phyloP scores from a whole-genome alignment of 345 rosid genomes.

The Physaria fendleri region DNA sequence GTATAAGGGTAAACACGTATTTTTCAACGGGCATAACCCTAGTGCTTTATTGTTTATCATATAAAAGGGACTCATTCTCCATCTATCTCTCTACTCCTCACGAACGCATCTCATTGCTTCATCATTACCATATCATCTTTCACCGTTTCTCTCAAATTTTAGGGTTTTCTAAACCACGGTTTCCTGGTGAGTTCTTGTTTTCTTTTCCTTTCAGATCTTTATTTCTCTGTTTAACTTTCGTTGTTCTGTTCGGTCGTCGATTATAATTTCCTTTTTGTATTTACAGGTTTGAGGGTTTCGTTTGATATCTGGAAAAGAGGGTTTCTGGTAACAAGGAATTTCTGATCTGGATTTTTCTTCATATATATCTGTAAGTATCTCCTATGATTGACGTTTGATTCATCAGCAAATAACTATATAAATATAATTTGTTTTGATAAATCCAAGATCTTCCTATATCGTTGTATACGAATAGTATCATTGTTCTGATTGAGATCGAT shows the following conservation, averaged over 20 bases:
- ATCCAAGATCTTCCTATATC: not conserved
- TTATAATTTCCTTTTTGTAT: not conserved
- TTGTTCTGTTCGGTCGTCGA: not conserved
- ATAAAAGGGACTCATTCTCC: slow-evolving; percentile 4
- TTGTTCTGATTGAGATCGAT: not conserved
- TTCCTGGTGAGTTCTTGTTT: no score
- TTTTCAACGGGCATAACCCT: not conserved
- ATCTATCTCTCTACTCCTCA: slow-evolving; percentile 3
- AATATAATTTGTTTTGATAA: no score
- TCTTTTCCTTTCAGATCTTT: no score
- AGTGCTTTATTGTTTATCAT: slow-evolving; percentile 10
- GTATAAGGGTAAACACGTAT: slow-evolving; percentile 14
- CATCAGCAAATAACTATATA: not conserved
- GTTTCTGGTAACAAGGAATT: not conserved
- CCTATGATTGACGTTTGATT: not conserved
- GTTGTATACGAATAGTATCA: no score
- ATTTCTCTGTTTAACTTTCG: not conserved
- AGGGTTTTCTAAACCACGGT: no score
- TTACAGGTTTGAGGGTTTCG: slow-evolving; percentile 27
- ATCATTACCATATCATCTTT: slow-evolving; percentile 31
- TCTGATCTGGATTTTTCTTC: not conserved
- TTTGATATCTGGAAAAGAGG: slow-evolving; percentile 20
- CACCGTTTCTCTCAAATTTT: slow-evolving; percentile 13
- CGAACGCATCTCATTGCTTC: slow-evolving; percentile 33
- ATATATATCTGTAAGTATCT: slow-evolving; percentile 21